phyloP scores from a whole-genome alignment of 2,329 filamentous ascomycete species.

The Tolypocladium ovalisporum region DNA sequence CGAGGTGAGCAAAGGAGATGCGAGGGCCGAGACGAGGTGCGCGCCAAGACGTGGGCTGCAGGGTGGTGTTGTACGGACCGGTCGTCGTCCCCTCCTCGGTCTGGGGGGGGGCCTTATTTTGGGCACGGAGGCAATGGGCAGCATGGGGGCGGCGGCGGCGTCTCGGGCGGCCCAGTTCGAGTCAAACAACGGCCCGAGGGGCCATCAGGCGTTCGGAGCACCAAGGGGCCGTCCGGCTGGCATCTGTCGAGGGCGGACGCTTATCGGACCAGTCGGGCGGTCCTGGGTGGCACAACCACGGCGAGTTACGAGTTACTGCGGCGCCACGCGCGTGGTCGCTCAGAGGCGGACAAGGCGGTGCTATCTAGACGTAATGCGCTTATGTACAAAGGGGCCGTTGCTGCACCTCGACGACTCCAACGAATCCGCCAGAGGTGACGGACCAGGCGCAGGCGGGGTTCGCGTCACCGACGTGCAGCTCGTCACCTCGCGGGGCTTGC shows the following conservation, averaged over 20 bases:
- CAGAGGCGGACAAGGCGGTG: constrained; percentile 14
- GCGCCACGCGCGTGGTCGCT: background rate
- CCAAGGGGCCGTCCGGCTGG: background rate
- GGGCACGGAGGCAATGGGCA: background rate
- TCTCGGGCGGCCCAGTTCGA: too few species aligned
- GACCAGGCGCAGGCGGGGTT: background rate
- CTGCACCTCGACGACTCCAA: too few species aligned
- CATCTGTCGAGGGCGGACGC: background rate
- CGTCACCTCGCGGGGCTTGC: background rate
- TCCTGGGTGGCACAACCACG: background rate
- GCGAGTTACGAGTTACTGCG: background rate
- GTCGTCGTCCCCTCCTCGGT: background rate
- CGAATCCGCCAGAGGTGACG: too few species aligned
- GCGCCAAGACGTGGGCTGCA: background rate
- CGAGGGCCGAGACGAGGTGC: background rate
- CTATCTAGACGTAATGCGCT: constrained; percentile 15
- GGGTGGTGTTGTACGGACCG: background rate
- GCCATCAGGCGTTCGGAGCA: too few species aligned
- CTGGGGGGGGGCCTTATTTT: background rate
- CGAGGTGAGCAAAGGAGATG: background rate
- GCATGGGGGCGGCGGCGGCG: background rate
- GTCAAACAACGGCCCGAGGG: too few species aligned
- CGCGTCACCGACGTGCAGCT: background rate
- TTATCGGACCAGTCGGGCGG: background rate
- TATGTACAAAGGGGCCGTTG: constrained; percentile 8